Base-by-base conservation (phyloP, 257 asterid species). In the Solanum paucissectum region DNA sequence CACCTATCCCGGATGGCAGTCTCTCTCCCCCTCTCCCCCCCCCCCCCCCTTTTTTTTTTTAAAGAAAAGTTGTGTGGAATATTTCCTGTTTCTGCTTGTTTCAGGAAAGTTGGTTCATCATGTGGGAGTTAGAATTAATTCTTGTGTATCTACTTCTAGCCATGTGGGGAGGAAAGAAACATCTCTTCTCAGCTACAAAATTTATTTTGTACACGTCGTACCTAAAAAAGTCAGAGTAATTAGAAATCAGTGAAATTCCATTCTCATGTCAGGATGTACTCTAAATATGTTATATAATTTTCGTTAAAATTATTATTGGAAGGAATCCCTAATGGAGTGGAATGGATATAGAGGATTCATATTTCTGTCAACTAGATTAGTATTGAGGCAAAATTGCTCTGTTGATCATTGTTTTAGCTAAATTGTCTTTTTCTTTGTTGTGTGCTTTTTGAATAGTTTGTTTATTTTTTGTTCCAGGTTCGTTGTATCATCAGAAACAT, bases 401-500 rank as follows among this genome's bases (percentile, higher is more conserved):
- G 3, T 82, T 32, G 27, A 18, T 82, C 25, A 18, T 46, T 5
- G 68, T 16, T 82, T 81, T 32, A 82, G 86, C 69, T 29, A 82
- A 82, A 29, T 82, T 32, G 12, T 49, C 69, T 82, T 29, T 27
- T 81, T 46, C 68, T 79, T 46, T 81, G 32, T 49, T 49, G 6
- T 82, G 32, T 27, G 32, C 46, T 82, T 49, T 52, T 29, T 82
- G 86, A 82, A 20, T 52, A 49, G 69, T 82, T 82, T 49, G 34
- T 68, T n/a, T 36, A 74, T 46, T 11, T 29, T 13, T 6, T 88
- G 87, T 89, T 42, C 29, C 94, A 97, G 99, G 99, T 97, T 85
- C 94, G 99, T 49, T 95, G 99, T 93, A 94, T 97, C 88, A 94
- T 97, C 88, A 93, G 99, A 92, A 95, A 95, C 87, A 95, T 95